These are phyloP conservation scores for Podaxis mareebaensis DNA, from an alignment of 768 basidiomycete species.

Conservation along the genomic window DNA sequence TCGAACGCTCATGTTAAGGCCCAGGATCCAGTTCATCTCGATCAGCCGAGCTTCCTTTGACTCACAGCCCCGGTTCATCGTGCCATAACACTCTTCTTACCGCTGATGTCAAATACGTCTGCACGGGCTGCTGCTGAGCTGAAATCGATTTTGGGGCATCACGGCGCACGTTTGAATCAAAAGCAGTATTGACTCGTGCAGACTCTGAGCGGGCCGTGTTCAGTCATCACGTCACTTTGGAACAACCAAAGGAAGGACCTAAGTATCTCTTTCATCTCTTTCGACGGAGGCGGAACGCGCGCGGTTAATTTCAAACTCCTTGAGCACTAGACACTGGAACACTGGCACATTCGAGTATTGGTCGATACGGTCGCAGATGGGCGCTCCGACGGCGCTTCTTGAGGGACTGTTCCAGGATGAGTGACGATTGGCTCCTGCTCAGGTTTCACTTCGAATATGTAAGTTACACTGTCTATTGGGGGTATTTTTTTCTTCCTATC, in stretches of 20 bases:
- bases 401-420: constrained; percentile 75
- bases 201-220: constrained; percentile 21
- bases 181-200: constrained; percentile 44
- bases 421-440: constrained; percentile 62
- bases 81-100: constrained; percentile 46
- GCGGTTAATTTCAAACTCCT: constrained; percentile 24
- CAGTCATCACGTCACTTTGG: constrained; percentile 46
- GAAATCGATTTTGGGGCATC: constrained; percentile 62
- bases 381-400: constrained; percentile 67
- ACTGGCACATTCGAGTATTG: not conserved
- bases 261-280: constrained; percentile 34
- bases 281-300: constrained; percentile 77
- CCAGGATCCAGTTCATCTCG: not conserved
- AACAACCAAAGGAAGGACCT: constrained; percentile 69
- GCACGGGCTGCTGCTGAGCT: constrained; percentile 57
- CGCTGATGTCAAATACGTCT: constrained; percentile 39
- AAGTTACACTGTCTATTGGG: constrained; percentile 70
- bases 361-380: constrained; percentile 43
- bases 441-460: constrained; percentile 57
- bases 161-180: constrained; percentile 55
- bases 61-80: not conserved
- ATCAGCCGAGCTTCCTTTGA: not conserved
- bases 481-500: constrained; percentile 83
- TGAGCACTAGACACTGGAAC: constrained; percentile 64
- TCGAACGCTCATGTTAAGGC: not conserved